Evolutionary conservation across 495 filamentous ascomycete species (phyloP), one percentile per base, ranked within the genome.

Genomic region (Xylaria telfairii): DNA sequence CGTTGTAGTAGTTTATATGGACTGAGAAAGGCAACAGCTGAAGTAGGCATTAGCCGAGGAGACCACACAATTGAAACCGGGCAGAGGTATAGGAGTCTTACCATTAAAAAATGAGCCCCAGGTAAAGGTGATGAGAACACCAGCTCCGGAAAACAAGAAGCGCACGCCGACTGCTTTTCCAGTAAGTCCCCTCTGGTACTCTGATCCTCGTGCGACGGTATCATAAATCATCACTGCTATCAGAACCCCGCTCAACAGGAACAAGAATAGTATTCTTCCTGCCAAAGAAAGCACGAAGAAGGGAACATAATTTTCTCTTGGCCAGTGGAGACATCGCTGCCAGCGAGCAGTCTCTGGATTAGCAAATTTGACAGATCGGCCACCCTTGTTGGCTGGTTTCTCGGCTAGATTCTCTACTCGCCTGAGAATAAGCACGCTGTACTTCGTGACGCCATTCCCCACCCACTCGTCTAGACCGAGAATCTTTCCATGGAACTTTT

Each of bases 101-200:
- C 80, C 71, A 47, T 75, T 56, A 26, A 79, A 80, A 69, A 80
- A 79, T 6, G 74, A 73, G 0, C 75, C 71, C 81, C 82, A 85
- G 32, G 72, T 66, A 12, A 78, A 69, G n/a, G 75, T 65, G 59
- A 79, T 67, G 1, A 80, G 19, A 37, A 76, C 76, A 24, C 80
- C 76, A 32, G 76, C 41, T 2, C 67, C 68, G 15, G 74, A 74
- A 42, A 81, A 80, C 7, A 79, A 68, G 46, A 79, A 79, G 21
- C 79, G 76, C n/a, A 80, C 73, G 17, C 79, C 73, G 15, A 79
- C 72, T 62, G 73, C 72, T 49, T 75, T 75, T 12, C 75, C 78
- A 64, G 60, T 67, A 69, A 77, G 78, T 41, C 74, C 76, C 24
- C 65, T 41, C 24, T 65, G 63, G 28, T 79, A 76, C 51, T 70